Percentiles rank a stretch among this genome's conserved stretches.
Evolutionary conservation across 2,329 filamentous ascomycete genomes (phyloP).

Genomic region (Zasmidium angulare): DNA sequence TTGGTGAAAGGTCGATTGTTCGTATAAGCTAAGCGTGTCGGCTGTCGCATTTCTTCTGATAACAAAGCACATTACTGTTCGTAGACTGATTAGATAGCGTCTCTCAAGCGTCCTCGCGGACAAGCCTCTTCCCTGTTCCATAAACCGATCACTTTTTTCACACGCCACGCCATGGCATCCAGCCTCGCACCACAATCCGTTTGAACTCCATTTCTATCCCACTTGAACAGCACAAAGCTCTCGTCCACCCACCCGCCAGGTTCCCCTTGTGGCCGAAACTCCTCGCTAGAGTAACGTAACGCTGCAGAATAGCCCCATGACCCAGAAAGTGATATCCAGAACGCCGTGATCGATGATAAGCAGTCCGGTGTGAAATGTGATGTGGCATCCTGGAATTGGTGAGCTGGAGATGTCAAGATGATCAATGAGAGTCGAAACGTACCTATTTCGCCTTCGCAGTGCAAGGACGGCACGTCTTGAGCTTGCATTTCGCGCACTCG

Average conservation of each 20-base stretch:
- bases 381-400: background rate
- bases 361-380: background rate
- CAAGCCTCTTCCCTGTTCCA: constrained; percentile 12
- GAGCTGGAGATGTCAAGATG: background rate
- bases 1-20: no score
- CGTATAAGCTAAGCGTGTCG: no score
- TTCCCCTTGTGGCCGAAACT: constrained; percentile 22
- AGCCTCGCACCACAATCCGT: constrained; percentile 4
- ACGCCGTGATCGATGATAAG: background rate
- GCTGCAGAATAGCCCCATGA: constrained; percentile 27
- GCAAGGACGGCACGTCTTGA: constrained; percentile 52
- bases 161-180: background rate
- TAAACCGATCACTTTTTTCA: background rate
- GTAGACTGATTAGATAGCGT: constrained; percentile 13
- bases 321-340: constrained; percentile 11
- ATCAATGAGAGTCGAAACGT: background rate
- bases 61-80: constrained; percentile 3
- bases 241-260: constrained; percentile 7
- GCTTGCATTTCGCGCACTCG: constrained; percentile 52
- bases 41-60: background rate
- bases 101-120: constrained; percentile 24
- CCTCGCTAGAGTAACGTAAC: constrained; percentile 30
- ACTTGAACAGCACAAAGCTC: background rate
- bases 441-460: constrained; percentile 41
- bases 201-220: constrained; percentile 7